Conservation (phyloP, 2,329 filamentous ascomycete genomes). For the Proliferodiscus dingleyae region DNA sequence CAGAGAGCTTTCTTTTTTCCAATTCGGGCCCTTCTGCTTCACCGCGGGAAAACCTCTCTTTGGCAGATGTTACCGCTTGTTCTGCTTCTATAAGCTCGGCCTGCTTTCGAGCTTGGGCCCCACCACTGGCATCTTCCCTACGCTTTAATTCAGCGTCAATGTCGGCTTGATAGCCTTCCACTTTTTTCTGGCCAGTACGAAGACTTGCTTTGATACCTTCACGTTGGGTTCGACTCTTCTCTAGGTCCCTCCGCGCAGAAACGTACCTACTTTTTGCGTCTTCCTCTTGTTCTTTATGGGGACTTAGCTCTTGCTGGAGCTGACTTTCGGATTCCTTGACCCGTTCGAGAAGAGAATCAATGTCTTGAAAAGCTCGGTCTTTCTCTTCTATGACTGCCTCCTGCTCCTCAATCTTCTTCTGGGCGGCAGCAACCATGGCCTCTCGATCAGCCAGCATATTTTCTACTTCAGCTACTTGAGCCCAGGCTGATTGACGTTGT, state of each 20-base stretch:
- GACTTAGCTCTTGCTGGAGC: conserved; percentile 31
- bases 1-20: conserved; percentile 31
- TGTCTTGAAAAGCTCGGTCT: conserved; percentile 32
- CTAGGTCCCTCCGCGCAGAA: conserved; percentile 47
- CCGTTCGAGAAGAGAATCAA: conserved; percentile 34
- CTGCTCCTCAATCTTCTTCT: conserved; percentile 34
- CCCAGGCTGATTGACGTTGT: conserved; percentile 66
- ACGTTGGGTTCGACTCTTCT: conserved; percentile 56
- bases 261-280: conserved; percentile 49
- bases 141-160: conserved; percentile 54
- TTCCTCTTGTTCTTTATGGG: conserved; percentile 42
- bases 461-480: conserved; percentile 77
- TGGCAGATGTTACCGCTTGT: conserved; percentile 41
- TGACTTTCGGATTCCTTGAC: conserved; percentile 21
- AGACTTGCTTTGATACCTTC: conserved; percentile 58
- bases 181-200: conserved; percentile 45
- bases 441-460: conserved; percentile 41
- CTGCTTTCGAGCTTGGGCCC: conserved; percentile 58
- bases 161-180: conserved; percentile 41
- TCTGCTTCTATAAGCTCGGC: conserved; percentile 56
- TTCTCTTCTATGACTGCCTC: conserved; percentile 47
- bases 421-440: conserved; percentile 28
- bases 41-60: conserved; percentile 38
- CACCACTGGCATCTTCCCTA: conserved; percentile 65
- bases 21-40: conserved; percentile 34